These are phyloP conservation scores for Phytophthora pinifolia DNA, from an alignment of 352 stramenopile species.

Conservation along the genomic window DNA sequence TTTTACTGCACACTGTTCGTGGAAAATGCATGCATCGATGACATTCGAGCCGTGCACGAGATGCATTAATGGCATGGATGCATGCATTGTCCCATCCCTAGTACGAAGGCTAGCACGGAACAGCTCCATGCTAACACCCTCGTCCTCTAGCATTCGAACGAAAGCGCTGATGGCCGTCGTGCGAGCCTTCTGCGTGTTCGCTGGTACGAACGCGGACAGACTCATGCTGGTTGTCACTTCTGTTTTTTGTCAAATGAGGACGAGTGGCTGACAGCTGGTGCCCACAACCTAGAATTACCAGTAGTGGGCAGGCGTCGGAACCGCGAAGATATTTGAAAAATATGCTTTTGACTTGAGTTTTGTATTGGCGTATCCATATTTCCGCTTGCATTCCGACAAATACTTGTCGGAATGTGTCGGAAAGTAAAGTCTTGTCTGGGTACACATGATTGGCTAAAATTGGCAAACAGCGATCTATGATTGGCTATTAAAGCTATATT, in stretches of 20 bases:
- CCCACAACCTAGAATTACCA: not conserved
- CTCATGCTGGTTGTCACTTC: slow-evolving; percentile 4
- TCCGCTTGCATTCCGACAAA: slow-evolving; percentile 13
- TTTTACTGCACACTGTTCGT: too few species aligned
- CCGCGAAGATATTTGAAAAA: slow-evolving; percentile 1
- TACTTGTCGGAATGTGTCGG: slow-evolving; percentile 15
- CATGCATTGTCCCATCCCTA: too few species aligned
- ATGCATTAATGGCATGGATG: too few species aligned
- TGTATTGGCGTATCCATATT: slow-evolving; percentile 17
- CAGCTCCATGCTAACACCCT: slow-evolving; percentile 2
- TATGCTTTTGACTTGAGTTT: slow-evolving; percentile 8
- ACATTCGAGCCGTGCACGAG: too few species aligned
- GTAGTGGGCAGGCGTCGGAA: slow-evolving; percentile 3
- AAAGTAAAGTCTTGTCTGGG: not conserved
- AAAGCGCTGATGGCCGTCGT: slow-evolving; percentile 7
- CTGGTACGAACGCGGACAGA: slow-evolving; percentile 8
- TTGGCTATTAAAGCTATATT: too few species aligned
- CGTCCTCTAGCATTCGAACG: slow-evolving; percentile 3
- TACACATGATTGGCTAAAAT: too few species aligned
- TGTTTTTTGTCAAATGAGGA: slow-evolving; percentile 5
- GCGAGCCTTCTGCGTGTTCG: slow-evolving; percentile 15
- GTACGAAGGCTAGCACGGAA: slow-evolving; percentile 6
- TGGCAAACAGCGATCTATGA: too few species aligned
- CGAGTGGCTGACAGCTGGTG: too few species aligned
- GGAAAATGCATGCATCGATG: too few species aligned